A percentile compares a stretch with the other conserved stretches of the same genome.
These are phyloP conservation scores for Hypomyces rosellus DNA, from an alignment of 2,329 filamentous ascomycete genomes.

Conservation along the genomic window DNA sequence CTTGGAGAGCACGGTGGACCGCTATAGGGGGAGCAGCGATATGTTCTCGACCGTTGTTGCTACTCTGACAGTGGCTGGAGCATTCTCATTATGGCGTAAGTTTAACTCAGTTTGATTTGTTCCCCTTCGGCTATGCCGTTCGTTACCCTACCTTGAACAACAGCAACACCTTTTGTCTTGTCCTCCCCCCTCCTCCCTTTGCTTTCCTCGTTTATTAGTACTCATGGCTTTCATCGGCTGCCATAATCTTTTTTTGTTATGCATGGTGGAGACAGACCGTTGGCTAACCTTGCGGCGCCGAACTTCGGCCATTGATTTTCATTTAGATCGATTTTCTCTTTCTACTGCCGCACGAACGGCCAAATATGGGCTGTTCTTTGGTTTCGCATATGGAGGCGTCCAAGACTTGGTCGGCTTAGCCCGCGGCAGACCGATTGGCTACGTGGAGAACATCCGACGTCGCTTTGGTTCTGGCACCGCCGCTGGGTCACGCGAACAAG, in stretches of 20 bases:
- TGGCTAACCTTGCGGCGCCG: slow-evolving; percentile 13
- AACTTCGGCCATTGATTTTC: slow-evolving; percentile 18
- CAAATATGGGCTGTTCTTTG: slow-evolving; percentile 70
- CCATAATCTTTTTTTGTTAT: not conserved
- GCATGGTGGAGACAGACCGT: not conserved
- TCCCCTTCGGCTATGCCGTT: not conserved
- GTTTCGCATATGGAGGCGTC: slow-evolving; percentile 69
- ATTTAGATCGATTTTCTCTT: slow-evolving; percentile 69
- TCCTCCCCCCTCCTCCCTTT: no score
- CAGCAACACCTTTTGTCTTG: no score
- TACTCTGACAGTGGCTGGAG: slow-evolving; percentile 75
- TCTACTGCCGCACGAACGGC: slow-evolving; percentile 72
- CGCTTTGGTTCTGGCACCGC: slow-evolving; percentile 22
- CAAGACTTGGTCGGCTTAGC: slow-evolving; percentile 69
- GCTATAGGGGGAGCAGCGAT: slow-evolving; percentile 63
- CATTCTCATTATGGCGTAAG: slow-evolving; percentile 82
- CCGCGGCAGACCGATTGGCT: slow-evolving; percentile 66
- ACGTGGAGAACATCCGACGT: slow-evolving; percentile 60
- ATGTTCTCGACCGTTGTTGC: slow-evolving; percentile 76
- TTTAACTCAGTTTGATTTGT: slow-evolving; percentile 13
- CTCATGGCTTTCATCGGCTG: no score
- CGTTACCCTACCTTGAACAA: no score
- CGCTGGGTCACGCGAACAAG: slow-evolving; percentile 3
- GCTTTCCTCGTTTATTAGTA: no score
- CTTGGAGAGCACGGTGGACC: slow-evolving; percentile 70